phyloP scores from a whole-genome alignment of 768 basidiomycete species.

The Boletus sensibilis region DNA sequence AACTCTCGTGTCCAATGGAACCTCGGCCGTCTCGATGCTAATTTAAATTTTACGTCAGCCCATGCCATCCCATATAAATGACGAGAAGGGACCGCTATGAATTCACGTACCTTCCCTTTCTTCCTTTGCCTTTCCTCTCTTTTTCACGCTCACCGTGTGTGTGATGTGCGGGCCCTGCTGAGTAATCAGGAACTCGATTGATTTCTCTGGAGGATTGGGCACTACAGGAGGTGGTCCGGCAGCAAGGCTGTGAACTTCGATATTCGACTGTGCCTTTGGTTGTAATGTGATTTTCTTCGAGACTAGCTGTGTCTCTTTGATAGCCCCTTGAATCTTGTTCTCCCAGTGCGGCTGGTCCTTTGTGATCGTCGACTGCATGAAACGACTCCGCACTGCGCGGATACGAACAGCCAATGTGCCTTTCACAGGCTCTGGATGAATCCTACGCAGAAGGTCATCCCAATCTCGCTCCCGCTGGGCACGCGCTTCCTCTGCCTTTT shows the following conservation, averaged over 20 bases:
- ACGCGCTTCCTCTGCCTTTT: conserved; percentile 64
- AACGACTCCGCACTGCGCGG: conserved; percentile 53
- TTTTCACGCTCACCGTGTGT: conserved; percentile 35
- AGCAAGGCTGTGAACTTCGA: conserved; percentile 1
- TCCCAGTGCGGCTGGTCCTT: conserved; percentile 61
- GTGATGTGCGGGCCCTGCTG: conserved; percentile 48
- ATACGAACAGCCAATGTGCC: conserved; percentile 51
- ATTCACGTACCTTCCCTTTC: conserved; percentile 29
- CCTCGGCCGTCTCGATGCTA: conserved; percentile 50
- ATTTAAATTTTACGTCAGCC: conserved; percentile 7
- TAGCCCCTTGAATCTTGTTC: conserved; percentile 51
- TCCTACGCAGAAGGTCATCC: conserved; percentile 51
- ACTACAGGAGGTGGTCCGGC: conserved; percentile 39
- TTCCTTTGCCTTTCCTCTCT: conserved; percentile 31
- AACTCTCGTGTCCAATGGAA: conserved; percentile 86
- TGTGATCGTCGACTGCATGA: conserved; percentile 54
- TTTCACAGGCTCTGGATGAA: conserved; percentile 54
- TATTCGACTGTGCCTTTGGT: conserved; percentile 18
- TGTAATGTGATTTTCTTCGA: conserved; percentile 45
- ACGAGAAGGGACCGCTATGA: background rate
- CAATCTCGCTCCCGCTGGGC: conserved; percentile 63
- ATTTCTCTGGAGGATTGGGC: conserved; percentile 48
- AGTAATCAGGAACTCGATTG: conserved; percentile 49
- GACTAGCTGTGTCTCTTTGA: conserved; percentile 54
- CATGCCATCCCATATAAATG: background rate